phyloP scores from a whole-genome alignment of 139 green algal species.

The Ostreobium quekettii region DNA sequence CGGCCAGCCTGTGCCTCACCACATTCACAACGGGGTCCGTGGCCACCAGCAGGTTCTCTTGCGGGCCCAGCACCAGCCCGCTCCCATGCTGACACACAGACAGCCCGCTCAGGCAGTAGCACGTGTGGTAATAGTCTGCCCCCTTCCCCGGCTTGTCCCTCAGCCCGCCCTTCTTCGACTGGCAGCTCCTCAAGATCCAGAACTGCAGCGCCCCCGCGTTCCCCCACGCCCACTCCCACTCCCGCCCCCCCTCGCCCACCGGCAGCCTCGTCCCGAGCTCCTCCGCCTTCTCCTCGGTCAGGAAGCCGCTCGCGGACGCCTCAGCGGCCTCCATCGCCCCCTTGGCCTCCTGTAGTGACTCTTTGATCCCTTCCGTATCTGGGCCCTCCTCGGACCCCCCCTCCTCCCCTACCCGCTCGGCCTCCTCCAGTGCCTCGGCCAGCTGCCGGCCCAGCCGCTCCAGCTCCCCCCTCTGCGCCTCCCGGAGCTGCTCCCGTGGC shows the following conservation, averaged over 20 bases:
- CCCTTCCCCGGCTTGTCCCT: constrained; percentile 91
- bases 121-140: constrained; percentile 97
- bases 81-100: constrained; percentile 62
- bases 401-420: constrained; percentile 10
- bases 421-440: not conserved
- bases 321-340: constrained; percentile 18
- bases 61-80: constrained; percentile 38
- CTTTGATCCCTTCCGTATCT: constrained; percentile 5
- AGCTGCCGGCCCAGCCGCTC: not conserved
- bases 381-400: constrained; percentile 6
- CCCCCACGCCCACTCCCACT: not conserved
- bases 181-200: constrained; percentile 69
- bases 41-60: constrained; percentile 41
- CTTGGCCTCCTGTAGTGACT: constrained; percentile 19
- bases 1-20: constrained; percentile 35
- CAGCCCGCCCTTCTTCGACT: constrained; percentile 66
- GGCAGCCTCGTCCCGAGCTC: constrained; percentile 7
- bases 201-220: constrained; percentile 65
- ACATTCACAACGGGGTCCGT: constrained; percentile 68
- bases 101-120: constrained; percentile 93
- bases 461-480: not conserved
- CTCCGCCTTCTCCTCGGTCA: constrained; percentile 1
- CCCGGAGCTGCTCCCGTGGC: not conserved
- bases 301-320: too few species aligned
- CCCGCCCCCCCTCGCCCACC: constrained; percentile 10